Base-by-base conservation (phyloP, 352 stramenopile genomes). In the Phytophthora europaea region DNA sequence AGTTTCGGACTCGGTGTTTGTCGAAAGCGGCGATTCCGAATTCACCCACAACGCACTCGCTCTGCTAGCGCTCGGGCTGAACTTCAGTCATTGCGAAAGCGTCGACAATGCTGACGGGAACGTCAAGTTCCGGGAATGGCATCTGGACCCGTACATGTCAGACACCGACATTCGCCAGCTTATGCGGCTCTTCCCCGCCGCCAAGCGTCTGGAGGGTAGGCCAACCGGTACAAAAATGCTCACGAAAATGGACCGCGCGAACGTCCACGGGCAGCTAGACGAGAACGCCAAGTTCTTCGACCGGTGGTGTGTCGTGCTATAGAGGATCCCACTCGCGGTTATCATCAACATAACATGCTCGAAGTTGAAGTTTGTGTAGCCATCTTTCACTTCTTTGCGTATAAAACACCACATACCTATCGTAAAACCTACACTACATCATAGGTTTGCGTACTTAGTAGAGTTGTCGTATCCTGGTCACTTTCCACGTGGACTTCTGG, bases 1-100 rank as follows among this genome's bases (percentile, higher is more conserved):
- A 94, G 85, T 94, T 36, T 92, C 87, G 4, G 87, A 94, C 55
- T 75, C 87, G 3, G 85, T 93, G 9, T 90, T 94, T 50, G 75
- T 93, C 9, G 87, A 93, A 67, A 93, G 84, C 31, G 87, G 84
- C 2, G 79, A 83, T n/a, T 58, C 77, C 22, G 73, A 79, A 47
- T 92, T 92, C 55, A 78, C 83, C 1, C 67, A 84, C 31, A 85
- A 81, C 7, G 82, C 80, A 1, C 62, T 94, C 28, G 72, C 65
- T 31, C 59, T 94, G 47, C 70, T 94, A 7, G 75, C 91, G 9
- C 70, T 82, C 22, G 81, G 61, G 6, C 75, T 92, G 2, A 93
- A 92, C 71, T 93, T 87, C 40, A 84, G 83, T 23, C 87, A 94
- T 53, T 78, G 72, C 48, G 56, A 67, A 48, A 67, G 48, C 33